These are phyloP conservation scores for Hymenoscyphus infarciens DNA, from an alignment of 2,329 filamentous ascomycete genomes.

Conservation along the genomic window DNA sequence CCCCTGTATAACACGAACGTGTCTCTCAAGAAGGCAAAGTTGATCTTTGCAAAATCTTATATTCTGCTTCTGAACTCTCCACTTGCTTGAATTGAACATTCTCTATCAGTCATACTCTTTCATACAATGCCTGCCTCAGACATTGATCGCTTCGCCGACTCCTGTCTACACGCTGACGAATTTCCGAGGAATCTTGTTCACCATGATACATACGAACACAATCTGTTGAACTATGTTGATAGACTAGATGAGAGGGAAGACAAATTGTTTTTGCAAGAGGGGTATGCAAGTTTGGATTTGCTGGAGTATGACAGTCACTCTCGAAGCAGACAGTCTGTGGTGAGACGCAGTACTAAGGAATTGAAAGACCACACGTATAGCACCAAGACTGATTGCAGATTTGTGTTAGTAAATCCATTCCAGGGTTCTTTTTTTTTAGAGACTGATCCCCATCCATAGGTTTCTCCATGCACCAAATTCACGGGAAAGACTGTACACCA, in stretches of 20 bases:
- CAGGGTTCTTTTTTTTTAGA: background rate
- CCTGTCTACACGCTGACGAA: background rate
- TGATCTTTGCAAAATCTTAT: too few species aligned
- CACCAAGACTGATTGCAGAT: background rate
- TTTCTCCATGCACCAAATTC: constrained; percentile 28
- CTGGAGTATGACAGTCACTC: background rate
- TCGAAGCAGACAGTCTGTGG: background rate
- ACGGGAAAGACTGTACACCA: constrained; percentile 18
- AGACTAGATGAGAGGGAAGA: background rate
- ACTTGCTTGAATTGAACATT: too few species aligned
- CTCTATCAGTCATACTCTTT: too few species aligned
- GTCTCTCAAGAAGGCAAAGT: too few species aligned
- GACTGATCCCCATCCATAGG: constrained; percentile 9
- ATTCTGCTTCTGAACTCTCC: too few species aligned
- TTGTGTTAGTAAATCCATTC: background rate
- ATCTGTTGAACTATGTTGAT: background rate
- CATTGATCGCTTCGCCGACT: background rate
- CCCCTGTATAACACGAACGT: too few species aligned
- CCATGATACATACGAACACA: background rate
- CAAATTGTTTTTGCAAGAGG: background rate
- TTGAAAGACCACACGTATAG: background rate
- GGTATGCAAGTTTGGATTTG: background rate
- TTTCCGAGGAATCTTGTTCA: constrained; percentile 1
- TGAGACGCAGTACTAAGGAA: background rate
- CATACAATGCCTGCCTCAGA: background rate